Conservation (phyloP, 2,329 filamentous ascomycete genomes). For the Colletotrichum paranaense region DNA sequence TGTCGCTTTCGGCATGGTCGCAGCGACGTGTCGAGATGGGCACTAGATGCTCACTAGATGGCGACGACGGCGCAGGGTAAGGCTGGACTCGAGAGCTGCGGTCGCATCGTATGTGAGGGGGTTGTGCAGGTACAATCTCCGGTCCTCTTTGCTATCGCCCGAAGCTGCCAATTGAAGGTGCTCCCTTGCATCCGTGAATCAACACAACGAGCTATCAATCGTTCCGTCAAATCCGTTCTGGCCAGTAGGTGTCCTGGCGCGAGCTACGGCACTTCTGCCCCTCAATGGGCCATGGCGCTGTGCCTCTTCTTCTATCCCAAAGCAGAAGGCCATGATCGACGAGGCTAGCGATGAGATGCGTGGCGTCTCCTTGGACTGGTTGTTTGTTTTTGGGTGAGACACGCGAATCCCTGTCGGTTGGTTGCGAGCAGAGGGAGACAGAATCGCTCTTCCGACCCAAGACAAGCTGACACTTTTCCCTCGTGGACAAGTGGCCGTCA, state of each 20-base stretch:
- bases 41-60: background rate
- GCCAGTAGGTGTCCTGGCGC: slow-evolving; percentile 2
- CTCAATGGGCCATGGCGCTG: background rate
- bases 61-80: slow-evolving; percentile 17
- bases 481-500: slow-evolving; percentile 3
- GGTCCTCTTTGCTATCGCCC: slow-evolving; percentile 20
- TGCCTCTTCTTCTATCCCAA: background rate
- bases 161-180: slow-evolving; percentile 3
- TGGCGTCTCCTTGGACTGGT: background rate
- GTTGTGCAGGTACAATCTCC: slow-evolving; percentile 27
- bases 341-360: slow-evolving; percentile 28
- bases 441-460: background rate
- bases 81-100: slow-evolving; percentile 26
- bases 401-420: slow-evolving; percentile 26
- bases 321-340: slow-evolving; percentile 28
- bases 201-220: slow-evolving; percentile 20
- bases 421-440: slow-evolving; percentile 15
- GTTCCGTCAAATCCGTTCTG: slow-evolving; percentile 14
- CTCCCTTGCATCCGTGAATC: slow-evolving; percentile 29
- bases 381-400: slow-evolving; percentile 27
- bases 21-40: slow-evolving; percentile 18
- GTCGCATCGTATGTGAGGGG: slow-evolving; percentile 27
- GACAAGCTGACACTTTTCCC: background rate
- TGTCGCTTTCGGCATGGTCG: slow-evolving; percentile 29
- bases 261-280: background rate